A percentile compares a stretch with the other conserved stretches of the same genome.
Evolutionary conservation across 1,284 basidiomycete genomes (phyloP).

Genomic region (Moniliophthora roreri): DNA sequence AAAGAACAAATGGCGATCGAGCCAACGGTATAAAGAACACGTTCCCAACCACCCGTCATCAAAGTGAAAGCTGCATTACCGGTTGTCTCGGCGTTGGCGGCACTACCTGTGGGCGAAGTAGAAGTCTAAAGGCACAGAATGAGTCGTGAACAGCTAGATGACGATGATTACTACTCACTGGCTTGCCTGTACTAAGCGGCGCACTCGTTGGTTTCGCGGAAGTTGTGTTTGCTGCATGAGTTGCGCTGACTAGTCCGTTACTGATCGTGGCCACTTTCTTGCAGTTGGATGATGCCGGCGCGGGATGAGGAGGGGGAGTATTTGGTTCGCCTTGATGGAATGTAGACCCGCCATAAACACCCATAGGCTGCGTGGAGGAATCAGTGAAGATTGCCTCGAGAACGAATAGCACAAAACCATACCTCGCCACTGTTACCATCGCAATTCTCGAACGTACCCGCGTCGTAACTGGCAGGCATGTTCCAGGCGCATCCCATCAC

Average conservation of each 20-base stretch:
- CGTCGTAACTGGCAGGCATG: constrained; percentile 42
- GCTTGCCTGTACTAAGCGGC: neutral
- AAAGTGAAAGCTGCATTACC: neutral
- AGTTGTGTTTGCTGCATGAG: neutral
- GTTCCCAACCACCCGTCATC: neutral
- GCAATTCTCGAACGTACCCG: constrained; percentile 63
- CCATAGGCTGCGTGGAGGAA: constrained; percentile 62
- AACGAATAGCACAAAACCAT: constrained; percentile 9
- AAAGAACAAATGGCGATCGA: neutral
- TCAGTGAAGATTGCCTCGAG: constrained; percentile 1
- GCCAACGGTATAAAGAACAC: neutral
- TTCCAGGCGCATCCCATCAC: constrained; percentile 55
- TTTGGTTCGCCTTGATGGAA: constrained; percentile 63
- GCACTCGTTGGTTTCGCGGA: neutral
- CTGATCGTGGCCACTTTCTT: constrained; percentile 39
- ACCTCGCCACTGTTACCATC: constrained; percentile 51
- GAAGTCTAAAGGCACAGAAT: neutral
- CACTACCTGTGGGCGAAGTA: neutral
- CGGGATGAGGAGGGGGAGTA: constrained; percentile 62
- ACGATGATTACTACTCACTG: neutral
- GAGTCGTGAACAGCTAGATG: neutral
- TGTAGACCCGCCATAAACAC: constrained; percentile 66
- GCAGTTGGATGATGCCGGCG: constrained; percentile 57
- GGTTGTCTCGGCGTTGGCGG: neutral
- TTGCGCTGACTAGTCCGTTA: constrained; percentile 23